phyloP scores from a whole-genome alignment of 108 stramenopile species.

The Skeletonema grethae region DNA sequence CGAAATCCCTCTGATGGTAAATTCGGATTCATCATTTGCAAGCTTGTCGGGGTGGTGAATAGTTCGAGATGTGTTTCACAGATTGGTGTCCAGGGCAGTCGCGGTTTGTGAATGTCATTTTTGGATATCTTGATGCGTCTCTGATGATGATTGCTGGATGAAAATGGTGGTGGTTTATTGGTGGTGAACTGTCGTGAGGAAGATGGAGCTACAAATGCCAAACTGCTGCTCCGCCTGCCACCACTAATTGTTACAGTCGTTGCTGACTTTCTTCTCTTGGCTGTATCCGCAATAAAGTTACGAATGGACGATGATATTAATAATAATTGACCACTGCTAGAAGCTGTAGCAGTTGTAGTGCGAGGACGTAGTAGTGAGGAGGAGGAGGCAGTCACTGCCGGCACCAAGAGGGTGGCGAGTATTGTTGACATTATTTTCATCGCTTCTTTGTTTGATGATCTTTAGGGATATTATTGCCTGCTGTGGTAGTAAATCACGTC shows the following conservation, averaged over 20 bases:
- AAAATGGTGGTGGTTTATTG: not conserved
- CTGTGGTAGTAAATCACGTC: no score
- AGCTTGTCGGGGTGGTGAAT: not conserved
- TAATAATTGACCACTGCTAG: slow-evolving; percentile 9
- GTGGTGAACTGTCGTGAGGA: not conserved
- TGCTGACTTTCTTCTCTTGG: slow-evolving; percentile 3
- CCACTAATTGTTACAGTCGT: not conserved
- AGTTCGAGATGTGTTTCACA: slow-evolving; percentile 6
- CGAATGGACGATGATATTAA: not conserved
- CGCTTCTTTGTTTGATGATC: no score
- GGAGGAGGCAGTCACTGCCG: not conserved
- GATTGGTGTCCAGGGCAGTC: slow-evolving; percentile 43
- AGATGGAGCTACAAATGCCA: slow-evolving; percentile 1
- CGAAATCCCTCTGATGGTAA: slow-evolving; percentile 38
- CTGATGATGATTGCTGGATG: not conserved
- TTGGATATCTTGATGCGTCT: not conserved
- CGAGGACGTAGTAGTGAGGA: slow-evolving; percentile 20
- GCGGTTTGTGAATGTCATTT: not conserved
- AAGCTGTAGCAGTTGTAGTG: not conserved
- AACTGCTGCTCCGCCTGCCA: not conserved
- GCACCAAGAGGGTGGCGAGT: not conserved
- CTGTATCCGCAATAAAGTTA: not conserved
- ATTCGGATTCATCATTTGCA: not conserved
- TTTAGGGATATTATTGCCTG: no score
- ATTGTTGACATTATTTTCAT: no score